phyloP scores from a whole-genome alignment of 23 red algal species.

The Gracilariopsis chorda region DNA sequence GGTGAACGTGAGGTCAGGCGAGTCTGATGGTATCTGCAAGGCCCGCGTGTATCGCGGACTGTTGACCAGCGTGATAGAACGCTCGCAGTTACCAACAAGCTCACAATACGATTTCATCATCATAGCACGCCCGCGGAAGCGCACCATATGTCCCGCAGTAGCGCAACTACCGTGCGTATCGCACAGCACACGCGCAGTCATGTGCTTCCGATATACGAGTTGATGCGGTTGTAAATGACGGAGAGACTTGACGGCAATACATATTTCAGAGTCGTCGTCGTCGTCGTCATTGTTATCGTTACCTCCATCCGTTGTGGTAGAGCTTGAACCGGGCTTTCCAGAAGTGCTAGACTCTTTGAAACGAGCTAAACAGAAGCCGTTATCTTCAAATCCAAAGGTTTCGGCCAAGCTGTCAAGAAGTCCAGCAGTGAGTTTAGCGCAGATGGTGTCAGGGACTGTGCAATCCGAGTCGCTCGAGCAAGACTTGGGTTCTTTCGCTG shows the following conservation, averaged over 20 bases:
- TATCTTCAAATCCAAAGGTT: not conserved
- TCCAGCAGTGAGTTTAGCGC: not conserved
- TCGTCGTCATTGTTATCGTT: not conserved
- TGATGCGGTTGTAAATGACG: not conserved
- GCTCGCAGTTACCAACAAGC: not conserved
- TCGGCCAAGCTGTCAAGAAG: not conserved
- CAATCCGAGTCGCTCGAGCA: no score
- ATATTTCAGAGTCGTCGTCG: not conserved
- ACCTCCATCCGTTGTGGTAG: not conserved
- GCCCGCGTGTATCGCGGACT: conserved; percentile 29
- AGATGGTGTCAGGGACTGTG: not conserved
- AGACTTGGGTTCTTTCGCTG: no score
- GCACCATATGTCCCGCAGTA: conserved; percentile 41
- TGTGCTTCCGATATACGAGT: conserved; percentile 6
- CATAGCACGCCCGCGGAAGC: conserved; percentile 1
- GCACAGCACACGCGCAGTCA: conserved; percentile 7
- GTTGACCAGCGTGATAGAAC: conserved; percentile 10
- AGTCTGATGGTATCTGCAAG: not conserved
- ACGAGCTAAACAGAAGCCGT: not conserved
- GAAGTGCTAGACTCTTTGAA: not conserved
- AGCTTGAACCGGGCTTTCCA: no score
- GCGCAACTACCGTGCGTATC: conserved; percentile 25
- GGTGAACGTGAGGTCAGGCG: not conserved
- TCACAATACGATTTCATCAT: conserved; percentile 54
- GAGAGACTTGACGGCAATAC: conserved; percentile 24